Evolutionary conservation across 768 basidiomycete genomes (phyloP).

Genomic region (Hemileccinum rubropunctum): DNA sequence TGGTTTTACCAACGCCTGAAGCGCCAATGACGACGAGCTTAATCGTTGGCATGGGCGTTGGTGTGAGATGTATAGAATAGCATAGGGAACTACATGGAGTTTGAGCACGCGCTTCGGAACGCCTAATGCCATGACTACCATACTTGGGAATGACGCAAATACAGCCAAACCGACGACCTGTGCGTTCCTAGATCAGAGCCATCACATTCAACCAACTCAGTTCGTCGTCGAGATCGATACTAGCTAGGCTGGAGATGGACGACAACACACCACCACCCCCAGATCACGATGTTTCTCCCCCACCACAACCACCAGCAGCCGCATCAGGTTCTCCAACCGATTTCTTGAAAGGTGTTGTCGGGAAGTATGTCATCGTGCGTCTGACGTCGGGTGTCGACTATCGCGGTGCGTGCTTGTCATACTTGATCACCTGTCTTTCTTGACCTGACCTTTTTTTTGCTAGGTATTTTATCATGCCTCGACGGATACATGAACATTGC

Average conservation of each 20-base stretch:
- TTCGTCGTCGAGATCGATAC: neutral
- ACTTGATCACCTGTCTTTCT: neutral
- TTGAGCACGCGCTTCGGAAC: neutral
- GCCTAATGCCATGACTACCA: conserved; percentile 8
- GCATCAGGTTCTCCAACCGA: conserved; percentile 84
- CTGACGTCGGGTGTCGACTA: conserved; percentile 93
- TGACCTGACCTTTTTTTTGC: neutral
- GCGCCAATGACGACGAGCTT: conserved; percentile 82
- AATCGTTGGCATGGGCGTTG: conserved; percentile 57
- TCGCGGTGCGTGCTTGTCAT: conserved; percentile 53
- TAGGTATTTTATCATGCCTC: conserved; percentile 90
- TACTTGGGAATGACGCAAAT: conserved; percentile 12
- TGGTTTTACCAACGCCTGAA: conserved; percentile 85
- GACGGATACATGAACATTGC: conserved; percentile 99
- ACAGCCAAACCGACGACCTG: conserved; percentile 8
- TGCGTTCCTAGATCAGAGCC: too few relatives aligned
- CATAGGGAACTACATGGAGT: conserved; percentile 18
- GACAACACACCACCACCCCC: conserved; percentile 36
- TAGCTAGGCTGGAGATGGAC: conserved; percentile 19
- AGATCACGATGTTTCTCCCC: conserved; percentile 40
- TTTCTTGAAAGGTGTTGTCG: conserved; percentile 93
- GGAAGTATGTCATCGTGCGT: conserved; percentile 91
- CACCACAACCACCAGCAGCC: conserved; percentile 46
- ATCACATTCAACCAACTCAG: neutral
- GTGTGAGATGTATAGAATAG: conserved; percentile 5